A percentile compares a stretch with the other conserved stretches of the same genome.
These are phyloP conservation scores for Sarocladium strictum DNA, from an alignment of 2,329 filamentous ascomycete species.

Conservation along the genomic window DNA sequence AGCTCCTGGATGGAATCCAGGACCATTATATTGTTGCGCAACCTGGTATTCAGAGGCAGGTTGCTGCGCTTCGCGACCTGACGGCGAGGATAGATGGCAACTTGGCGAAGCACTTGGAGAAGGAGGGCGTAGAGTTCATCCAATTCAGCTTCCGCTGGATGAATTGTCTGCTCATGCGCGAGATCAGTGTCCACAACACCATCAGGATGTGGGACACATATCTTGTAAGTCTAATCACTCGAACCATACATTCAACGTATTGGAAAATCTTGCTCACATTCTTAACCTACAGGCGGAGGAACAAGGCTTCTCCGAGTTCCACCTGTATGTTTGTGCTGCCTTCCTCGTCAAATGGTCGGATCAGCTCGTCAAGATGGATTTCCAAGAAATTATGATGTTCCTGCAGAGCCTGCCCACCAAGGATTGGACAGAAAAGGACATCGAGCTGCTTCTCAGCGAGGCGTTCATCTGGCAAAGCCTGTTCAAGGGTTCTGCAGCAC, in stretches of 20 bases:
- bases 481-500: constrained; percentile 89
- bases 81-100: constrained; percentile 82
- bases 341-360: constrained; percentile 98
- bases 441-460: constrained; percentile 90
- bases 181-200: constrained; percentile 92
- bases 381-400: constrained; percentile 99
- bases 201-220: constrained; percentile 99
- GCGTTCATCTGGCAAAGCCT: constrained; percentile 98
- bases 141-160: constrained; percentile 99
- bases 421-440: constrained; percentile 96
- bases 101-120: constrained; percentile 82
- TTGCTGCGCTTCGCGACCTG: constrained; percentile 80
- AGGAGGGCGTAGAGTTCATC: constrained; percentile 93
- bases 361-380: constrained; percentile 93
- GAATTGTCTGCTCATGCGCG: constrained; percentile 97
- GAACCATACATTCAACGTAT: too few relatives aligned
- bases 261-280: too few relatives aligned
- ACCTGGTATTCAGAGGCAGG: constrained; percentile 92
- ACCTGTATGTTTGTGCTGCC: constrained; percentile 95
- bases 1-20: constrained; percentile 96
- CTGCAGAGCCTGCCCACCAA: constrained; percentile 88
- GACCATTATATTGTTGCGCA: constrained; percentile 99
- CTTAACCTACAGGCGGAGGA: constrained; percentile 84
- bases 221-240: constrained; percentile 54
- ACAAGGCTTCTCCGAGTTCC: constrained; percentile 96